Evolutionary conservation across 306 rosid genomes (phyloP), one percentile per base, ranked within the genome.

Genomic region (Pterocarpus macrocarpus): DNA sequence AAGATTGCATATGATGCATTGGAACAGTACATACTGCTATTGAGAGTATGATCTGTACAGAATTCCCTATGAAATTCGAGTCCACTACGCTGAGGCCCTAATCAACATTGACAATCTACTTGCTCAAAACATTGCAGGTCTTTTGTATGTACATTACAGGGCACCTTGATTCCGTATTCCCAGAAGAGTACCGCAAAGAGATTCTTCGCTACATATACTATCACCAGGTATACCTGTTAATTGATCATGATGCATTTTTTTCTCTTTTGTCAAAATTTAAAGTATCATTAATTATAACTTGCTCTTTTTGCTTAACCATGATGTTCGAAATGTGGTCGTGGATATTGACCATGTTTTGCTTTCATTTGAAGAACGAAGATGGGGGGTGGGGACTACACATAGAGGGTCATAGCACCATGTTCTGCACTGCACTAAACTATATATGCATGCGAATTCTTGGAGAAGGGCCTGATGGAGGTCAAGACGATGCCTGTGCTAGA

Each of bases 351-450:
- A n/a, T 69, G 41, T 50, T 32, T 47, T 62, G n/a, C 2, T 33
- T 70, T 63, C 2, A 50, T 53, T 77, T 78, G 30, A 43, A 92
- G 96, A 93, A 93, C 58, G 86, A 93, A 83, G 97, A 93, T 77
- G 97, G 97, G 56, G 97, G 97, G 1, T 93, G 94, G 97, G 97
- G 97, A 12, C 35, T 93, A 2, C 94, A 93, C 72, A 81, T 93
- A 4, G 92, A 90, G 77, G 97, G 97, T 8, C 94, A 91, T 0
- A 93, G 97, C 83, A 88, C 84, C 73, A 93, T 90, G 97, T 93
- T 93, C 22, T 66, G 94, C 74, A 91, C 94, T 2, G 78, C 80
- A 17, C 82, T 93, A 1, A 94, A 82, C 79, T 94, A 94, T 44
- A 83, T 87, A 52, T 78, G 89, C 4, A 86, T 92, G 92, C 81